A percentile compares a stretch with the other conserved stretches of the same genome.
phyloP scores from a whole-genome alignment of 1,284 basidiomycete genomes.

The Naganishia sp. region DNA sequence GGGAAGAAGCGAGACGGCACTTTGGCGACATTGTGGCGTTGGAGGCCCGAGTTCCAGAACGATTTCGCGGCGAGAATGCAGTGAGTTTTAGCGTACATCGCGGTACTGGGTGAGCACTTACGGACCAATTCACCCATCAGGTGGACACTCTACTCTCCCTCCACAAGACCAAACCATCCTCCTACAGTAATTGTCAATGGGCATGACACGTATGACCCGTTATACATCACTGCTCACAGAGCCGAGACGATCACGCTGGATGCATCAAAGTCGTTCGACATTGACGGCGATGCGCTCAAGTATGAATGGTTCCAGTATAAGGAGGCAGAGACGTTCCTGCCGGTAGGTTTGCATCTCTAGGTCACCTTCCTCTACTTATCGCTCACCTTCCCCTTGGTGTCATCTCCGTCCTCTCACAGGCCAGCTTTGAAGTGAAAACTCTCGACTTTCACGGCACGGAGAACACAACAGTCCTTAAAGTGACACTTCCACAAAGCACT shows the following conservation, averaged over 20 bases:
- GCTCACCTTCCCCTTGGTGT: too few species aligned
- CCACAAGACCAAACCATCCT: conserved; percentile 11
- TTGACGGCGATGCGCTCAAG: conserved; percentile 2
- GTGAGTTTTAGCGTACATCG: conserved; percentile 26
- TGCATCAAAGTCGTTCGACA: conserved; percentile 17
- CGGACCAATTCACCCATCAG: too few species aligned
- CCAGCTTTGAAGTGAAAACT: too few species aligned
- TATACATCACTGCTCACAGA: not conserved
- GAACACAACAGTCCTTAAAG: too few species aligned
- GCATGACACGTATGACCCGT: conserved; percentile 17
- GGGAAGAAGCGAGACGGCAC: conserved; percentile 9
- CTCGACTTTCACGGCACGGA: conserved; percentile 28
- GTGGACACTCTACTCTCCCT: not conserved
- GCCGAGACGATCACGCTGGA: conserved; percentile 29
- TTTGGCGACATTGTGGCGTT: conserved; percentile 34
- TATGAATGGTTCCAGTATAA: too few species aligned
- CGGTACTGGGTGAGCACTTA: not conserved
- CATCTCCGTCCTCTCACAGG: too few species aligned
- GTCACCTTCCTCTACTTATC: too few species aligned
- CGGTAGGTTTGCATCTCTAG: too few species aligned
- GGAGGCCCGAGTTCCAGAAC: conserved; percentile 30
- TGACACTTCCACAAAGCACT: too few species aligned
- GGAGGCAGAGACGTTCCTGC: too few species aligned
- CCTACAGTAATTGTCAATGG: conserved; percentile 31
- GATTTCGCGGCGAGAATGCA: conserved; percentile 35